Percentiles rank a stretch among this genome's conserved stretches.
Conservation (phyloP, 768 basidiomycete species). For the Collybia sordida region DNA sequence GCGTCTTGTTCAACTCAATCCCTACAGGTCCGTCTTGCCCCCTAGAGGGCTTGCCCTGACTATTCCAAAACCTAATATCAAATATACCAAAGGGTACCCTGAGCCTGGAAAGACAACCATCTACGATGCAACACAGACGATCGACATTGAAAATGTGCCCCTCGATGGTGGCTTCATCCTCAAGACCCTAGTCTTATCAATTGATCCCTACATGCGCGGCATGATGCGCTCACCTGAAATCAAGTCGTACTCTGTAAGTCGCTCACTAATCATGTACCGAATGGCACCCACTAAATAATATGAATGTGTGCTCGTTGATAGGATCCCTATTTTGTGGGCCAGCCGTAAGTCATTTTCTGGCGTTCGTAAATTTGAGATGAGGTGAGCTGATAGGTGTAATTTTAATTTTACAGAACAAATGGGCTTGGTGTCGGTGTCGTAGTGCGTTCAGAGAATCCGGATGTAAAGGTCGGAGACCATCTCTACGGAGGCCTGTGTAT, state of each 20-base stretch:
- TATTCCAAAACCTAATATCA: constrained; percentile 4
- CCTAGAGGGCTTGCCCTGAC: no score
- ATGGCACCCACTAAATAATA: no score
- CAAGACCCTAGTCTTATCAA: constrained; percentile 45
- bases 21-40: constrained; percentile 25
- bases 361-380: no score
- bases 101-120: constrained; percentile 44
- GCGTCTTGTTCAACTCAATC: constrained; percentile 35
- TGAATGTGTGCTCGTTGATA: constrained; percentile 4
- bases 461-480: constrained; percentile 36
- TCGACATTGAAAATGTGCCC: constrained; percentile 47
- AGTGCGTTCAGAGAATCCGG: constrained; percentile 36
- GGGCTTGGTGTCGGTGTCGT: constrained; percentile 42
- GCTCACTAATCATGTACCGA: background rate
- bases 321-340: constrained; percentile 27
- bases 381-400: no score
- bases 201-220: constrained; percentile 42
- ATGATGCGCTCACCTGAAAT: constrained; percentile 32
- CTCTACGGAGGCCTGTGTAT: constrained; percentile 33
- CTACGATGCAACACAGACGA: constrained; percentile 42
- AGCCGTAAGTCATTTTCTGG: constrained; percentile 29
- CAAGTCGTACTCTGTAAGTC: constrained; percentile 24
- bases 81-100: constrained; percentile 31
- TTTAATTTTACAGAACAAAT: constrained; percentile 14
- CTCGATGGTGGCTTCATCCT: constrained; percentile 48